Evolutionary conservation across 208 protist genomes (phyloP), one percentile per base, ranked within the genome.

Genomic region (Trypanosoma cruzi): DNA sequence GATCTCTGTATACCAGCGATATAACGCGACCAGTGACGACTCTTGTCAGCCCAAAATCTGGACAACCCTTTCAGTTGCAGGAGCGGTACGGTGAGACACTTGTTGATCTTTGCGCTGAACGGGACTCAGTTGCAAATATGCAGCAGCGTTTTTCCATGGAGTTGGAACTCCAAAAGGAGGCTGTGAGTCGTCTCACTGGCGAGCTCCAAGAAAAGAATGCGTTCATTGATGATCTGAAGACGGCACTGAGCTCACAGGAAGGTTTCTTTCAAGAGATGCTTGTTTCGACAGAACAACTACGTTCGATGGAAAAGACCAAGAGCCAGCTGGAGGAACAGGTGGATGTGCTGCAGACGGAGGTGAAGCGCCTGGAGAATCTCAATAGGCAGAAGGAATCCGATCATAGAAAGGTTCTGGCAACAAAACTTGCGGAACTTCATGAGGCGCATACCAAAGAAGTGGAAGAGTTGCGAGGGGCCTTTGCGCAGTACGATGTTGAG

Each of bases 401-500:
- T 20, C 50, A 74, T 53, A 37, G 22, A 16, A 34, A 56, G 11
- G 66, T 55, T 31, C 34, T 71, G 4, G 66, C 66, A 36, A 57
- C 57, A 20, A 71, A 71, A 52, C 40, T 80, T 1, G 52, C 60
- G 4, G 62, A 75, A 50, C 70, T 85, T n/a, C 75, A 73, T 18
- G 64, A 63, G 20, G 40, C 66, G 11, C 79, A 88, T 57, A 57
- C 55, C 0, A 70, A 59, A 16, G 83, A 89, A 48, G 59, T 89
- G 53, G 63, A 70, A 22, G 77, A 61, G 14, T 54, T 89, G 18
- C 76, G 76, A 44, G 72, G 64, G 14, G 83, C 83, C 18, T 89
- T 89, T 57, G 73, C 79, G 26, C 67, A 75, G 36, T 89, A 89
- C 63, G 80, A 86, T 59, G 44, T 49, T 4, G 62, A 78, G 34